Evolutionary conservation across 208 protist genomes (phyloP), one percentile per base, ranked within the genome.

Genomic region (Leishmania aethiopica): DNA sequence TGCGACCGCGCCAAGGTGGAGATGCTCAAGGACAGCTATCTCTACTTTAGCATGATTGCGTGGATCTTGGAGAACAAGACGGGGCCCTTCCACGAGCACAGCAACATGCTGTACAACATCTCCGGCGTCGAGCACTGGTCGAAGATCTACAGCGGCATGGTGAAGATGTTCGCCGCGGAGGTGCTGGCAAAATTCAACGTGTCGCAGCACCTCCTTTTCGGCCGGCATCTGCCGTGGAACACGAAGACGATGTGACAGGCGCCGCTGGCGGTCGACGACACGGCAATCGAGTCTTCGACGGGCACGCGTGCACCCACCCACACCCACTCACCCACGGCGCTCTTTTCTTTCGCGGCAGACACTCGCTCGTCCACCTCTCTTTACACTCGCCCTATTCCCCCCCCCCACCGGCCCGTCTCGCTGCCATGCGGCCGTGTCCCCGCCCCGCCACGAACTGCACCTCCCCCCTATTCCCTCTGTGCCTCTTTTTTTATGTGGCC

Each of bases 111-210:
- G 1, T 97, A 97, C 84, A 97, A 97, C 89, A 98, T 99, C 84
- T 95, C 90, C 59, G 91, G 85, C 17, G 94, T 98, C 55, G 82
- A 89, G 64, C 74, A 55, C 37, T 99, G 98, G 97, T 22, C 67
- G 57, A 99, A 99, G 86, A 97, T 96, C 28, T 93, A 95, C 79
- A 78, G 78, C 2, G 98, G 98, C 19, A 94, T 99, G 91, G 82
- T 98, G 35, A 99, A 99, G 81, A 99, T 99, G 98, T 99, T 96
- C 79, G 91, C 94, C 28, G 97, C 84, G 35, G 98, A 99, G 87
- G 97, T 99, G 59, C 87, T 99, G 25, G 49, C 57, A 75, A 99
- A 99, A 89, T 97, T 97, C 79, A 98, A 98, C 49, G 96, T 99
- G 0, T 93, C 99, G 67, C 98, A 99, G 88, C 98, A 99, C 86